Evolutionary conservation across 352 stramenopile species (phyloP).

Genomic region (Aphanomyces cochlioides): DNA sequence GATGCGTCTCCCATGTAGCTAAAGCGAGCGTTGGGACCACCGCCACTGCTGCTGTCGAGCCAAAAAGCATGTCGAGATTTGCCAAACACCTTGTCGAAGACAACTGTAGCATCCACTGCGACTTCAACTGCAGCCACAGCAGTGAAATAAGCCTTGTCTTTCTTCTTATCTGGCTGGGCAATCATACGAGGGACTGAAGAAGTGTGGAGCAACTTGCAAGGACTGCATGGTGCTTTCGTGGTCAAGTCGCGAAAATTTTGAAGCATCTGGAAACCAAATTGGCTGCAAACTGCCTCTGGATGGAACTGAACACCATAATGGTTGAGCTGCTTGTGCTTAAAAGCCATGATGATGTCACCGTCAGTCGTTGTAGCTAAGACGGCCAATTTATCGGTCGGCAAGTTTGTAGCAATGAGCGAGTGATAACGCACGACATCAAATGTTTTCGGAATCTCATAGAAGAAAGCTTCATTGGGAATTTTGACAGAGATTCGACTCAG

Average conservation of each 20-base stretch:
- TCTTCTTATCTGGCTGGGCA: neutral
- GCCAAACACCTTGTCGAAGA: conserved; percentile 57
- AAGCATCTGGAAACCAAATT: conserved; percentile 80
- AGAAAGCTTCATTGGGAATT: conserved; percentile 42
- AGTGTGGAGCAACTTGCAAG: conserved; percentile 49
- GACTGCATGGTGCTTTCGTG: conserved; percentile 36
- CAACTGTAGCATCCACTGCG: conserved; percentile 18
- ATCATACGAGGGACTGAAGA: conserved; percentile 32
- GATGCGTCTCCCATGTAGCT: conserved; percentile 71
- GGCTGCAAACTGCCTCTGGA: conserved; percentile 92
- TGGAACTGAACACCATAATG: conserved; percentile 98
- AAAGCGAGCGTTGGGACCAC: conserved; percentile 37
- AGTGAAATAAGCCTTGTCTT: neutral
- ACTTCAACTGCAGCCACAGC: neutral
- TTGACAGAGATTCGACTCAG: conserved; percentile 68
- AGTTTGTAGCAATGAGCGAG: conserved; percentile 71
- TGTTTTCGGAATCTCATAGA: conserved; percentile 50
- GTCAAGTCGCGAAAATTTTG: conserved; percentile 86
- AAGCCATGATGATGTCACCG: conserved; percentile 81
- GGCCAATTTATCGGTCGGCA: conserved; percentile 36
- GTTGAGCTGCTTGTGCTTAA: conserved; percentile 75
- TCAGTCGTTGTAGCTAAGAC: conserved; percentile 60
- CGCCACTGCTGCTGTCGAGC: conserved; percentile 76
- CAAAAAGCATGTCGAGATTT: conserved; percentile 57
- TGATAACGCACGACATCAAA: conserved; percentile 96